A percentile compares a stretch with the other conserved stretches of the same genome.
Evolutionary conservation across 1,284 basidiomycete species (phyloP).

Genomic region (Trichosporon ovoides): DNA sequence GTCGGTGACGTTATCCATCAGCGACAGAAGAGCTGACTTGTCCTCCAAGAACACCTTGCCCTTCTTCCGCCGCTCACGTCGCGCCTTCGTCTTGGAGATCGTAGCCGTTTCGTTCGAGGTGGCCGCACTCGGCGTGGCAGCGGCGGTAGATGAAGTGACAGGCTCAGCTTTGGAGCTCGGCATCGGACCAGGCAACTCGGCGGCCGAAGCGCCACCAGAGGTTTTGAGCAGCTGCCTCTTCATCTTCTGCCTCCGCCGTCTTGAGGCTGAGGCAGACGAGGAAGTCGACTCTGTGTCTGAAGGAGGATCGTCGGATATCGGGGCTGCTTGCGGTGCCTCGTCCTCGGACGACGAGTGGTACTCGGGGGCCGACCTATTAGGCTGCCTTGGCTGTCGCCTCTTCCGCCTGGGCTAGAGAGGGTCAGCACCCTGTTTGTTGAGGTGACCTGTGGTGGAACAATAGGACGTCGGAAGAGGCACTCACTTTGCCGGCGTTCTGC

Average conservation of each 20-base stretch:
- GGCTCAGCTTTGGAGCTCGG: background rate
- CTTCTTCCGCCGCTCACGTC: conserved; percentile 38
- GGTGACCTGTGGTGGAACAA: background rate
- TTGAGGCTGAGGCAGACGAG: background rate
- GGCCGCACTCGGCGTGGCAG: background rate
- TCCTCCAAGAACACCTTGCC: conserved; percentile 46
- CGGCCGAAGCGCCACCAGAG: background rate
- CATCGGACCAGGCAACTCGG: background rate
- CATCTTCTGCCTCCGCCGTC: background rate
- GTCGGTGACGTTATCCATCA: conserved; percentile 29
- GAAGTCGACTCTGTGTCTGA: conserved; percentile 2
- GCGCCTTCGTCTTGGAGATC: background rate
- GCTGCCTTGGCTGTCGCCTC: conserved; percentile 1
- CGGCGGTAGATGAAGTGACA: no score
- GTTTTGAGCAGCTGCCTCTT: background rate
- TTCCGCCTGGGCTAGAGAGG: background rate
- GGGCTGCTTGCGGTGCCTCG: background rate
- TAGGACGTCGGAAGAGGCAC: background rate
- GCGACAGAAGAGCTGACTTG: conserved; percentile 28
- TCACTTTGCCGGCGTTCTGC: background rate
- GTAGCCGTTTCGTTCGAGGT: background rate
- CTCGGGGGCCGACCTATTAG: background rate
- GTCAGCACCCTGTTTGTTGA: background rate
- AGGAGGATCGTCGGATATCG: background rate
- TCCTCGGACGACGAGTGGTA: conserved; percentile 17